phyloP scores from a whole-genome alignment of 768 basidiomycete genomes.

The Phanerodontia chrysosporium region DNA sequence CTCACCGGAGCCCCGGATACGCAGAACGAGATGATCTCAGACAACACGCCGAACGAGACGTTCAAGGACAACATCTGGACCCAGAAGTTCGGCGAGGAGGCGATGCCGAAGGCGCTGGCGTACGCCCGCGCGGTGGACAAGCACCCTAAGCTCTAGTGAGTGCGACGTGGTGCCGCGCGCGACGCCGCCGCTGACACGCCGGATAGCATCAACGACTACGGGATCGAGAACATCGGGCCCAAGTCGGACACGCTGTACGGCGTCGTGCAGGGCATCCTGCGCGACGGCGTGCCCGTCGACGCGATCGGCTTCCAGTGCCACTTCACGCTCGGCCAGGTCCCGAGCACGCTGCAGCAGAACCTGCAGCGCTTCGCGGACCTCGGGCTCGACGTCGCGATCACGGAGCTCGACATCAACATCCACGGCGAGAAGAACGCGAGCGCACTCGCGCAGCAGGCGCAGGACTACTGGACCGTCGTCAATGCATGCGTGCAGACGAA shows the following conservation, averaged over 20 bases:
- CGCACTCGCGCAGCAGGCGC: constrained; percentile 48
- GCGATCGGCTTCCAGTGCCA: constrained; percentile 61
- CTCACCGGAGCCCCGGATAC: not conserved
- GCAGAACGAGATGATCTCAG: constrained; percentile 15
- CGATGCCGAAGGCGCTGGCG: constrained; percentile 35
- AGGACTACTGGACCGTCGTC: constrained; percentile 55
- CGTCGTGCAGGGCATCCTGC: constrained; percentile 45
- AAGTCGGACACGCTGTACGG: constrained; percentile 55
- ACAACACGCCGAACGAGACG: constrained; percentile 16
- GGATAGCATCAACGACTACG: constrained; percentile 35
- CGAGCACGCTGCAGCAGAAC: constrained; percentile 40
- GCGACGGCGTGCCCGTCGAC: constrained; percentile 48
- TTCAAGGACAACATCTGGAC: constrained; percentile 15
- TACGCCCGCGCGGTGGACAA: constrained; percentile 54
- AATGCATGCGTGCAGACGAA: constrained; percentile 43
- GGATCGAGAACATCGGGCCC: constrained; percentile 33
- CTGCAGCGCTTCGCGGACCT: constrained; percentile 51
- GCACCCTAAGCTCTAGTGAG: constrained; percentile 45
- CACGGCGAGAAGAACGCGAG: constrained; percentile 46
- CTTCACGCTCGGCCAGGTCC: constrained; percentile 55
- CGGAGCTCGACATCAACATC: constrained; percentile 66
- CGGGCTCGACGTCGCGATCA: constrained; percentile 65
- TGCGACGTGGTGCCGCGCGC: not conserved
- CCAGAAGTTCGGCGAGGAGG: constrained; percentile 14
- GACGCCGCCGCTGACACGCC: not conserved